Evolutionary conservation across 2,329 filamentous ascomycete genomes (phyloP), one percentile per base, ranked within the genome.

Genomic region (Orbilia quercus): DNA sequence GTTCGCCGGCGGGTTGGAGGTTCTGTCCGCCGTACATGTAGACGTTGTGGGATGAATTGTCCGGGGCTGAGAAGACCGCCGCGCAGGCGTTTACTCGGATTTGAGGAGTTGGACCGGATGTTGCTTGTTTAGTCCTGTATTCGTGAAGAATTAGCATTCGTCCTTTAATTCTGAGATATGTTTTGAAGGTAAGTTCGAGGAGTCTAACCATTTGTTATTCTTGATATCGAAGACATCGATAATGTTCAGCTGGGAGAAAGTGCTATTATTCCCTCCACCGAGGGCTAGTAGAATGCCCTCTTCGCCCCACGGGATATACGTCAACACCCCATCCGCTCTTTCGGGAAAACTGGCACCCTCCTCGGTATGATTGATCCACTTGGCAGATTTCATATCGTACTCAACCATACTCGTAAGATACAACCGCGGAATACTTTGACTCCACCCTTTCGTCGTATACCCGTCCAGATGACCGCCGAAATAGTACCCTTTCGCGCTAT

Each of bases 191-290:
- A 5, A 31, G 28, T 31, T 31, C 9, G 28, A 5, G 28, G 28
- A 31, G 40, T 20, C 91, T n/a, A 57, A 71, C 91, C 91, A 95
- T 5, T 83, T 85, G 1, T 85, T 84, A 28, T 81, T 85, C 2
- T 86, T 89, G 66, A 94, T 86, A 77, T 95, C 91, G 79, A 91
- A 95, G n/a, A 94, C 86, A 76, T 93, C 89, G 40, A 93, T 88
- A 14, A 86, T 84, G 53, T 88, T 92, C 82, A 94, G 92, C 14
- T 84, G 83, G 0, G 89, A 87, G 77, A 91, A 92, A 20, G 87
- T 86, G 23, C 83, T 81, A 77, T 86, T 84, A 81, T 88, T 86
- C 1, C 91, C 91, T 11, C 92, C 92, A 5, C 90, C 91, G 0
- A 96, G 82, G 1, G 90, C 90, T 0, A 96, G 84, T 7, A 96